phyloP scores from a whole-genome alignment of 176 grass and related monocot species.

The Aegilops bicornis region DNA sequence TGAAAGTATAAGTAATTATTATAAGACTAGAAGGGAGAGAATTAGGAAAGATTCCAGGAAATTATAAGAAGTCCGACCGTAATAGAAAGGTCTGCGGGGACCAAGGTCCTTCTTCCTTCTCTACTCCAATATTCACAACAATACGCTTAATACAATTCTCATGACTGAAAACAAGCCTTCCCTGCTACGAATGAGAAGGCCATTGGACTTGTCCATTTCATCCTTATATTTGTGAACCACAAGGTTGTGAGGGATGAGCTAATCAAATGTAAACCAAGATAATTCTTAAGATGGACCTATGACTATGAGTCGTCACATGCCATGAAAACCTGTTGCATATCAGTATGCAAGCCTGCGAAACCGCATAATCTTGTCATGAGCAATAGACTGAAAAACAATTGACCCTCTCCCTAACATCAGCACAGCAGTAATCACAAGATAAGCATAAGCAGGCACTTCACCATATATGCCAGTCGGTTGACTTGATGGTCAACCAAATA shows the following conservation, averaged over 20 bases:
- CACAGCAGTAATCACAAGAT: constrained; percentile 25
- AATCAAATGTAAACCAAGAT: constrained; percentile 22
- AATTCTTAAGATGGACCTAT: background rate
- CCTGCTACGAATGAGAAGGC: background rate
- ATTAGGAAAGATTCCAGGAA: background rate
- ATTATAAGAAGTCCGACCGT: background rate
- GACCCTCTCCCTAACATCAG: background rate
- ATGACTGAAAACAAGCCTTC: constrained; percentile 6
- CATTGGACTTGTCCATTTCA: constrained; percentile 19
- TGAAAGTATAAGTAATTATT: constrained; percentile 1
- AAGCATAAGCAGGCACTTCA: constrained; percentile 8
- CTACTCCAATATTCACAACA: background rate
- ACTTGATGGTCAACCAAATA: background rate
- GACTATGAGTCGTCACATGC: constrained; percentile 2
- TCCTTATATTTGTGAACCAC: constrained; percentile 21
- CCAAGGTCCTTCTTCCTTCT: background rate
- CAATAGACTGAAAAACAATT: constrained; percentile 3
- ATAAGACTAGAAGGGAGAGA: constrained; percentile 2
- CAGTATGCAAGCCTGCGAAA: background rate
- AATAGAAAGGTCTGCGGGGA: background rate
- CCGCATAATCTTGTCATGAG: background rate
- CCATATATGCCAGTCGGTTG: background rate
- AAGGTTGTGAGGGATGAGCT: background rate
- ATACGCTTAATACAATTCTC: background rate
- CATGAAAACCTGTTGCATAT: constrained; percentile 3